Percentiles rank a stretch among this genome's conserved stretches.
These are phyloP conservation scores for Pharnaceum exiguum DNA, from an alignment of 148 eudicot genomes.

Conservation along the genomic window DNA sequence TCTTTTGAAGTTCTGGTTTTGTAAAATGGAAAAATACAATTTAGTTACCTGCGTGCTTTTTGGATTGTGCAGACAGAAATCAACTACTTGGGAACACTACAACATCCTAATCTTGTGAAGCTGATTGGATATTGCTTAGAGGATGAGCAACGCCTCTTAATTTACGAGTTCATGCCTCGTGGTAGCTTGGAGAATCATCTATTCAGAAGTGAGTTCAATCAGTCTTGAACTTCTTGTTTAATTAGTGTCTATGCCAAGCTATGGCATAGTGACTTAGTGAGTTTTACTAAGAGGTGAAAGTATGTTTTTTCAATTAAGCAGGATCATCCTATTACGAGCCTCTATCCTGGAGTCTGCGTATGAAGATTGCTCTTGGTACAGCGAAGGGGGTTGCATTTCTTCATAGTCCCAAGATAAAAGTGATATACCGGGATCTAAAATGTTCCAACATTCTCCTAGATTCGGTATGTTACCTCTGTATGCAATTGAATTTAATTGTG, in stretches of 20 bases:
- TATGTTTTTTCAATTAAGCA: constrained; percentile 22
- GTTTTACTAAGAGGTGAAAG: constrained; percentile 1
- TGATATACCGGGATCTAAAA: constrained; percentile 82
- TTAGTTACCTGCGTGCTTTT: constrained; percentile 6
- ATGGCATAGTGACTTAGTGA: not conserved
- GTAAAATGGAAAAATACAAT: not conserved
- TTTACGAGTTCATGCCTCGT: constrained; percentile 76
- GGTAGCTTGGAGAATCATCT: constrained; percentile 90
- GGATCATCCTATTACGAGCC: constrained; percentile 65
- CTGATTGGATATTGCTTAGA: constrained; percentile 79
- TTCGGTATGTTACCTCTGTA: constrained; percentile 42
- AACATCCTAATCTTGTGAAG: constrained; percentile 78
- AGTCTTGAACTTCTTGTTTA: not conserved
- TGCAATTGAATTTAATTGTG: not conserved
- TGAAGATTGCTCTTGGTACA: constrained; percentile 82
- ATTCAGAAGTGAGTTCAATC: constrained; percentile 52
- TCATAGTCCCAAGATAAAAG: constrained; percentile 70
- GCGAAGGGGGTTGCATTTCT: constrained; percentile 87
- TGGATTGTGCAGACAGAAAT: constrained; percentile 65
- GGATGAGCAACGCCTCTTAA: constrained; percentile 77
- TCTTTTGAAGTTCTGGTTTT: not conserved
- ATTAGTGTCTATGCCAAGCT: not conserved
- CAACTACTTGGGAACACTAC: constrained; percentile 69
- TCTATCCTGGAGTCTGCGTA: constrained; percentile 63
- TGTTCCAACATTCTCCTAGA: constrained; percentile 80